Evolutionary conservation across 805 yeast species (phyloP).

Genomic region (Cyberlindnera amylophila): DNA sequence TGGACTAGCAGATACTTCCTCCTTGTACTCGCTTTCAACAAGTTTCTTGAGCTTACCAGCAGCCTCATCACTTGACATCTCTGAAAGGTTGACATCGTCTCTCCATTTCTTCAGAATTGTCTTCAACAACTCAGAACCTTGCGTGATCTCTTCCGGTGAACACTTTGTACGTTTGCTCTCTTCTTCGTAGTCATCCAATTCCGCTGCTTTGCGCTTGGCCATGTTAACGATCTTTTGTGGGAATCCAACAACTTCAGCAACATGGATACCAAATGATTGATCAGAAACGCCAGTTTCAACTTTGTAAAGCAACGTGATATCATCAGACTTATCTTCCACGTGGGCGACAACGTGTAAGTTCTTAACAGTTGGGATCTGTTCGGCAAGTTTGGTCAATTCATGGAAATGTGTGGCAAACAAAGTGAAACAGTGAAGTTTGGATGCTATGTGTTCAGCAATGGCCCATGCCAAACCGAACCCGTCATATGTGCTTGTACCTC

Average conservation of each 20-base stretch:
- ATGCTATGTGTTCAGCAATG: slow-evolving; percentile 80
- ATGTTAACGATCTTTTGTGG: slow-evolving; percentile 85
- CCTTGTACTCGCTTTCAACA: slow-evolving; percentile 27
- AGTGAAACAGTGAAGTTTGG: slow-evolving; percentile 69
- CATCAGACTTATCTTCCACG: slow-evolving; percentile 53
- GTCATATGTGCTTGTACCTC: slow-evolving; percentile 79
- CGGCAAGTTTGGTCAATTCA: slow-evolving; percentile 80
- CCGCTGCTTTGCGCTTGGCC: slow-evolving; percentile 94
- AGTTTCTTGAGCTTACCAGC: slow-evolving; percentile 36
- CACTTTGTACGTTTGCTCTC: slow-evolving; percentile 47
- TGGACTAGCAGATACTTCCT: slow-evolving; percentile 31
- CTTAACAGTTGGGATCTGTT: slow-evolving; percentile 56
- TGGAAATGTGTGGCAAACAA: slow-evolving; percentile 97
- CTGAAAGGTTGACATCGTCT: slow-evolving; percentile 16
- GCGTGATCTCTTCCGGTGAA: slow-evolving; percentile 44
- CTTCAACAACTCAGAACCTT: slow-evolving; percentile 50
- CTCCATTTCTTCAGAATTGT: slow-evolving; percentile 39
- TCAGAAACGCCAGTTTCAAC: slow-evolving; percentile 97
- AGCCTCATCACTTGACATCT: slow-evolving; percentile 34
- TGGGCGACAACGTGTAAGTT: slow-evolving; percentile 94
- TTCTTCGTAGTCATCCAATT: slow-evolving; percentile 48
- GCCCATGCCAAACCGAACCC: slow-evolving; percentile 99
- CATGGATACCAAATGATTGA: slow-evolving; percentile 96
- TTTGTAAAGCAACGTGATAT: slow-evolving; percentile 83
- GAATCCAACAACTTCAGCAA: slow-evolving; percentile 92